Base-by-base conservation (phyloP, 2,329 filamentous ascomycete genomes). In the Epichloe festucae region DNA sequence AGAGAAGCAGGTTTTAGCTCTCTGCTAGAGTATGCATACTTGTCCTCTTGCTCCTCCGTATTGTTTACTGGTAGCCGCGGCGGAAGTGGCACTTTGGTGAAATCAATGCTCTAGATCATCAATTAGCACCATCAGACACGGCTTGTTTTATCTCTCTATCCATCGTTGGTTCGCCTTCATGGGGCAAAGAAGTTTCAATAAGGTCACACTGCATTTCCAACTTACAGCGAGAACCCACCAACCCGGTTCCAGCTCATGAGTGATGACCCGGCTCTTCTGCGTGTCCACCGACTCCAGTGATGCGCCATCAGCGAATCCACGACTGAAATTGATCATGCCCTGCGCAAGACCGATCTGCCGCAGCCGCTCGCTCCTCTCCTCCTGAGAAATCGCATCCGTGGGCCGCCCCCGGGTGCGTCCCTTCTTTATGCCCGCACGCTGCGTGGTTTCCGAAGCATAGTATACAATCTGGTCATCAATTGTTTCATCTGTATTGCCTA, bases 141-240 rank as follows among this genome's bases (percentile, higher is more conserved):
- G 17, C 17, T 7, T 19, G 12, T 35, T 7, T 36, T 21, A 7
- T 21, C 21, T 15, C 3, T 31, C 34, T 8, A n/a, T 48, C 27
- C 12, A 8, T 31, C 3, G 27, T 31, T 31, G 27, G 7, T 31
- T 10, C 27, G 27, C 27, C 7, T 31, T 31, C 27, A 31, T 31
- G 27, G 27, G 27, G 27, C 36, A 39, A 39, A 14, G 2, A 45
- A 34, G 23, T 40, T 8, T 15, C 14, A 40, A 8, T 10, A 10
- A 7, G 8, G 10, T 42, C 40, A 17, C 40, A n/a, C 40, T 21
- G 21, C 40, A 19, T 19, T 17, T 21, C 40, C 17, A 19, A 70
- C 86, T 63, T 73, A 94, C 89, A 55, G 89, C 90, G 54, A 97
- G 72, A 55, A 97, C 83, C 94, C 94, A 98, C 93, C 93, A 98